Conservation (phyloP, 805 yeast genomes). For the Citeromyces nyonsensis region DNA sequence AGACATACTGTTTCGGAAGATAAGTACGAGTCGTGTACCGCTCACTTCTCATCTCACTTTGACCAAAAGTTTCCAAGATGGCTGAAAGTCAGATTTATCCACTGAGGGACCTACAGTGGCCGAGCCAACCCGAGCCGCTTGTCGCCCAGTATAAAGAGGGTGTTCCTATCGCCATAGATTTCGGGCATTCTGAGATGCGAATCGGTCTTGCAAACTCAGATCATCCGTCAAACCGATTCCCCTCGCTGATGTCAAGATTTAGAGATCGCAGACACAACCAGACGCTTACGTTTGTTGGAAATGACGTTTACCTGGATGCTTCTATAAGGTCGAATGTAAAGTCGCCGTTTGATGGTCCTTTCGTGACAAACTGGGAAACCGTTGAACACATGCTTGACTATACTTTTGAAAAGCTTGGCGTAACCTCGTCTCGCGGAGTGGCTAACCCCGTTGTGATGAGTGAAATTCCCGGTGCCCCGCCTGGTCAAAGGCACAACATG, state of each 20-base stretch:
- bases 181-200: constrained; percentile 52
- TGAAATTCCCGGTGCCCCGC: constrained; percentile 62
- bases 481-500: constrained; percentile 55
- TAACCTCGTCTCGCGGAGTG: constrained; percentile 32
- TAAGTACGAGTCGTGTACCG: background rate
- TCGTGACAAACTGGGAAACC: constrained; percentile 87
- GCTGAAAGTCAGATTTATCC: constrained; percentile 14
- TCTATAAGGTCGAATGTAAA: constrained; percentile 52
- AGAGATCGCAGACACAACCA: constrained; percentile 61
- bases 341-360: constrained; percentile 77
- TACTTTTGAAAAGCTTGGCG: constrained; percentile 66
- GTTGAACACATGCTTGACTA: constrained; percentile 76
- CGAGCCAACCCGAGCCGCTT: constrained; percentile 27
- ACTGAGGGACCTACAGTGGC: constrained; percentile 22
- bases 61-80: no score
- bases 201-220: constrained; percentile 36
- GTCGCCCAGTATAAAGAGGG: constrained; percentile 28
- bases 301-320: constrained; percentile 63
- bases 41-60: background rate
- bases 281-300: constrained; percentile 63
- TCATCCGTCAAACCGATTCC: constrained; percentile 47
- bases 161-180: constrained; percentile 77
- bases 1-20: background rate
- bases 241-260: constrained; percentile 53
- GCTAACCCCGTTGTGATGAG: constrained; percentile 72